A percentile compares a stretch with the other conserved stretches of the same genome.
Evolutionary conservation across 1,284 basidiomycete genomes (phyloP).

Genomic region (Microstroma glucosiphilum): DNA sequence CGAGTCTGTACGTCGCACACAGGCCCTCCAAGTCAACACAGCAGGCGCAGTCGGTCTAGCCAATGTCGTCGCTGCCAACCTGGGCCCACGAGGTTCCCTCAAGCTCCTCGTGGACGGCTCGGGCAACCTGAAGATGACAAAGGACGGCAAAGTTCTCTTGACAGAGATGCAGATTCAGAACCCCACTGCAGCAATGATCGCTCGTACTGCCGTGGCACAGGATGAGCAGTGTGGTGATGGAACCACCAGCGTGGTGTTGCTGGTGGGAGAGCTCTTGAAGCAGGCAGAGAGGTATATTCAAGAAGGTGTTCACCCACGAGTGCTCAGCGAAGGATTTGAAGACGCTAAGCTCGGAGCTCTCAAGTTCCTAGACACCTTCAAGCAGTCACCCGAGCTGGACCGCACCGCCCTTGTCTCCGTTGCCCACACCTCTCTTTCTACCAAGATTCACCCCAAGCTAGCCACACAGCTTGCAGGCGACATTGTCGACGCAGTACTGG

Average conservation of each 20-base stretch:
- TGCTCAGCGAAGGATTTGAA: slow-evolving; percentile 92
- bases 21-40: slow-evolving; percentile 78
- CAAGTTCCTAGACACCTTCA: slow-evolving; percentile 81
- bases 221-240: slow-evolving; percentile 99
- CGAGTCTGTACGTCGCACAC: slow-evolving; percentile 84
- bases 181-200: slow-evolving; percentile 98
- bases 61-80: slow-evolving; percentile 91
- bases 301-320: slow-evolving; percentile 95
- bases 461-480: slow-evolving; percentile 84
- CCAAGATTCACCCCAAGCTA: slow-evolving; percentile 77
- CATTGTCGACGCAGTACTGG: slow-evolving; percentile 88
- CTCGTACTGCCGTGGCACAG: slow-evolving; percentile 93
- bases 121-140: slow-evolving; percentile 99
- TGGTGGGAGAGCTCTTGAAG: slow-evolving; percentile 94
- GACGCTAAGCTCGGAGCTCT: slow-evolving; percentile 71
- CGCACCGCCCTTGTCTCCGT: slow-evolving; percentile 86
- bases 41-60: slow-evolving; percentile 93
- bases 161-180: slow-evolving; percentile 99
- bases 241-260: slow-evolving; percentile 91
- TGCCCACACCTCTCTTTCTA: slow-evolving; percentile 87
- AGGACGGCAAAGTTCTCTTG: slow-evolving; percentile 95
- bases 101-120: slow-evolving; percentile 99
- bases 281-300: slow-evolving; percentile 96
- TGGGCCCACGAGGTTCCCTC: slow-evolving; percentile 62
- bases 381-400: slow-evolving; percentile 68